These are phyloP conservation scores for Rhizophagus sp. DNA, from an alignment of 192 early-diverging fungal species.

Conservation along the genomic window DNA sequence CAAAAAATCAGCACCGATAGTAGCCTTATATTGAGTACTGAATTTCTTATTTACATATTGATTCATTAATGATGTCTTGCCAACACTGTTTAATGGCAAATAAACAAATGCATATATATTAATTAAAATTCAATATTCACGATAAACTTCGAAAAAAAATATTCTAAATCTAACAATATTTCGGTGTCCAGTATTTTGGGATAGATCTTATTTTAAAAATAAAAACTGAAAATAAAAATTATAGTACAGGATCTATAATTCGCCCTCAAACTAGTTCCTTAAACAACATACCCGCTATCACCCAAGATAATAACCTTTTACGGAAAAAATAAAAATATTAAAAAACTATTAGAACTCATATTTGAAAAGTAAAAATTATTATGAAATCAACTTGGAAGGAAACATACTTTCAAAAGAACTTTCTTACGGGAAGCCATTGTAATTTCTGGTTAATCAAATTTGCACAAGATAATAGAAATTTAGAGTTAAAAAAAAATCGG, in stretches of 20 bases:
- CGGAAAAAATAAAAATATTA: background rate
- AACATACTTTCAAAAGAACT: conserved; percentile 55
- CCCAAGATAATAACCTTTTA: conserved; percentile 80
- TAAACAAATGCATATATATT: background rate
- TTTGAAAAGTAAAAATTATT: background rate
- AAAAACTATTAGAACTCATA: background rate
- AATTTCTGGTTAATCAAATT: background rate
- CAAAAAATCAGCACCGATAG: conserved; percentile 98
- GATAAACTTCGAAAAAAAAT: too few relatives aligned
- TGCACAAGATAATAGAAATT: background rate
- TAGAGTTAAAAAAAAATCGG: background rate
- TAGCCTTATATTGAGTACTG: conserved; percentile 97
- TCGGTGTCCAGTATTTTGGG: too few relatives aligned
- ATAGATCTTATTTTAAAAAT: background rate
- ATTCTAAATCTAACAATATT: background rate
- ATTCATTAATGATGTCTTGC: conserved; percentile 99
- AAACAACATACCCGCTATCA: conserved; percentile 73
- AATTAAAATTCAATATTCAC: background rate
- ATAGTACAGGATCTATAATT: background rate
- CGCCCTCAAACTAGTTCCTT: background rate
- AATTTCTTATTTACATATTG: conserved; percentile 99
- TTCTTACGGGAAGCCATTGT: conserved; percentile 51
- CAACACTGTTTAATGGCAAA: conserved; percentile 60
- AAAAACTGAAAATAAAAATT: background rate
- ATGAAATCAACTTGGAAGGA: background rate